Conservation (phyloP, 2,329 filamentous ascomycete species). For the Penicillium sp. region DNA sequence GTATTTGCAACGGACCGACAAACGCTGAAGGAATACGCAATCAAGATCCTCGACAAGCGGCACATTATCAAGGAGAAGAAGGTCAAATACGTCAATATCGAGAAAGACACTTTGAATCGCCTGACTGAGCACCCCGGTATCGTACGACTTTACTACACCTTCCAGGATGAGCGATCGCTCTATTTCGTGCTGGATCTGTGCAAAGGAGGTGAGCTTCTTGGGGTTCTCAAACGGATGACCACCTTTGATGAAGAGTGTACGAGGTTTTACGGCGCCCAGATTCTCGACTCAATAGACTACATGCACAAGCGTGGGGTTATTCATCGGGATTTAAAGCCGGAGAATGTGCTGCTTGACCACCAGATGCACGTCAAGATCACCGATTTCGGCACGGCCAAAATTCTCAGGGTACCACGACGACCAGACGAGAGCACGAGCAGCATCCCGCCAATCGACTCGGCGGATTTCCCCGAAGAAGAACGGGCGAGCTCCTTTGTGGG, state of each 20-base stretch:
- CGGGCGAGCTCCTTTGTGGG: constrained; percentile 93
- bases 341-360: constrained; percentile 91
- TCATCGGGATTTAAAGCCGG: constrained; percentile 91
- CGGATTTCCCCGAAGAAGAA: constrained; percentile 59
- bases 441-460: constrained; percentile 45
- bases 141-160: constrained; percentile 95
- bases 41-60: constrained; percentile 96
- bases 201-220: constrained; percentile 83
- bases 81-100: constrained; percentile 99
- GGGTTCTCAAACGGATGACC: constrained; percentile 86
- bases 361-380: constrained; percentile 99
- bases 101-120: constrained; percentile 95
- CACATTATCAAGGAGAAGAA: constrained; percentile 99
- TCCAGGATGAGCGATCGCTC: constrained; percentile 90
- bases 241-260: constrained; percentile 96
- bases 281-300: constrained; percentile 91
- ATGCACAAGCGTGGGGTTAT: constrained; percentile 97
- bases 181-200: constrained; percentile 97
- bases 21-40: constrained; percentile 90
- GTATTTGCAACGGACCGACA: constrained; percentile 88
- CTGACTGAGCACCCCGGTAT: constrained; percentile 95
- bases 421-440: constrained; percentile 43
- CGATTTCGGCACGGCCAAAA: constrained; percentile 96
- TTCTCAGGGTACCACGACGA: constrained; percentile 58
- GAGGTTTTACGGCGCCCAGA: constrained; percentile 89